Evolutionary conservation across 768 basidiomycete species (phyloP).

Genomic region (Kwoniella botswanensis): DNA sequence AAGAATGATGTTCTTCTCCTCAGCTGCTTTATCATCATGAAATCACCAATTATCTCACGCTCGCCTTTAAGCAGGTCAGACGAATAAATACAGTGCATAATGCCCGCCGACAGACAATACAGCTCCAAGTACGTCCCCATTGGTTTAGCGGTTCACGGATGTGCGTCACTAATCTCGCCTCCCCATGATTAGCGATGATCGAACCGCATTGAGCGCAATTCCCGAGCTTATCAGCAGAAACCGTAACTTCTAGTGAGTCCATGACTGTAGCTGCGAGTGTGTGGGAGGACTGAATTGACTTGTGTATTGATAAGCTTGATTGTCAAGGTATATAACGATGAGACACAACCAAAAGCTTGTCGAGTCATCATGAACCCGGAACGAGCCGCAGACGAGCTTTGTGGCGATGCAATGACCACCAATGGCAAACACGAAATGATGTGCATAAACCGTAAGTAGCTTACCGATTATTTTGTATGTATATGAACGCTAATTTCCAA

Average conservation of each 20-base stretch:
- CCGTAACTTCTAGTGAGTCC: background rate
- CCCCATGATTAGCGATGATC: too few species aligned
- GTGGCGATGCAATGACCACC: background rate
- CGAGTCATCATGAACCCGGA: background rate
- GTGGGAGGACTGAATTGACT: background rate
- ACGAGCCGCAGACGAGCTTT: background rate
- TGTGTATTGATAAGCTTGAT: background rate
- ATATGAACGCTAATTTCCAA: background rate
- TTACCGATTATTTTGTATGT: background rate
- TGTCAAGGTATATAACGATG: background rate
- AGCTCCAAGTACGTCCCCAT: too few species aligned
- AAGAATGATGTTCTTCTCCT: too few species aligned
- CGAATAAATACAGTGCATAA: too few species aligned
- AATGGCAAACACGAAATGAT: background rate
- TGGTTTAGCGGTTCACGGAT: too few species aligned
- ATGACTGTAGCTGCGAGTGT: background rate
- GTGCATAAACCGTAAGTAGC: background rate
- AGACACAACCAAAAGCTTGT: background rate
- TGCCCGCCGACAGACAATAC: too few species aligned
- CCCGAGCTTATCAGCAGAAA: conserved; percentile 1
- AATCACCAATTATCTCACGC: too few species aligned
- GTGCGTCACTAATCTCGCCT: too few species aligned
- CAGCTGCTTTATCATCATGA: too few species aligned
- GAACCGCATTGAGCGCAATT: too few species aligned
- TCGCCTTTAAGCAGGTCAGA: too few species aligned